Conservation (phyloP, 73 alveolate genomes). For the Tetrahymena borealis region DNA sequence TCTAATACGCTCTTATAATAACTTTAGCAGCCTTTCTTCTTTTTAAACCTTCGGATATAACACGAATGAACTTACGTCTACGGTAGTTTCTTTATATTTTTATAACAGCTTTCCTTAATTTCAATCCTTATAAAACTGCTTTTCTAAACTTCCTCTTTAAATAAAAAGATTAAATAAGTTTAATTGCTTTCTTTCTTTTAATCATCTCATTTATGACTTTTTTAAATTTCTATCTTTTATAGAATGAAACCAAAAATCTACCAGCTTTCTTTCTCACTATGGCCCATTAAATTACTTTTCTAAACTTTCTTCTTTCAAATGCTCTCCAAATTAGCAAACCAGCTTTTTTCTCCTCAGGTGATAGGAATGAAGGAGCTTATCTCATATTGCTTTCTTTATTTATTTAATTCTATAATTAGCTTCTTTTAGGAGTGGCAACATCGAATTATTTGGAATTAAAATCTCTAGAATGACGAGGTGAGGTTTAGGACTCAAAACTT, state of each 20-base stretch:
- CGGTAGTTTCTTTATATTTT: no score
- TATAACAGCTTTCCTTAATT: no score
- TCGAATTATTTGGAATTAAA: no score
- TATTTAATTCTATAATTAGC: neutral
- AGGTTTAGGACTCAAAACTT: no score
- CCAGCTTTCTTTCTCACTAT: neutral
- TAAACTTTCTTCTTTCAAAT: neutral
- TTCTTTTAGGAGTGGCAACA: no score
- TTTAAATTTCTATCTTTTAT: neutral
- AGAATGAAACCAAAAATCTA: neutral
- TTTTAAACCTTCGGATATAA: no score
- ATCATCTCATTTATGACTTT: neutral
- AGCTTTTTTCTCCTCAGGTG: neutral
- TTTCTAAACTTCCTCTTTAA: neutral
- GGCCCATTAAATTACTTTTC: neutral
- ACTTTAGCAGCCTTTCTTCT: no score
- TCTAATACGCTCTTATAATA: no score
- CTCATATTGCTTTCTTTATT: neutral
- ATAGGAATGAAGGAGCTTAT: neutral
- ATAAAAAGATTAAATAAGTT: neutral
- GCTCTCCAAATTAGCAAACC: neutral
- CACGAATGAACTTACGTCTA: no score
- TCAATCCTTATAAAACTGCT: no score
- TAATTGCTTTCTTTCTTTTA: neutral
- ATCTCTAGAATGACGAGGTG: no score